Conservation (phyloP, 306 rosid genomes). For the Gastrolobium bilobum region DNA sequence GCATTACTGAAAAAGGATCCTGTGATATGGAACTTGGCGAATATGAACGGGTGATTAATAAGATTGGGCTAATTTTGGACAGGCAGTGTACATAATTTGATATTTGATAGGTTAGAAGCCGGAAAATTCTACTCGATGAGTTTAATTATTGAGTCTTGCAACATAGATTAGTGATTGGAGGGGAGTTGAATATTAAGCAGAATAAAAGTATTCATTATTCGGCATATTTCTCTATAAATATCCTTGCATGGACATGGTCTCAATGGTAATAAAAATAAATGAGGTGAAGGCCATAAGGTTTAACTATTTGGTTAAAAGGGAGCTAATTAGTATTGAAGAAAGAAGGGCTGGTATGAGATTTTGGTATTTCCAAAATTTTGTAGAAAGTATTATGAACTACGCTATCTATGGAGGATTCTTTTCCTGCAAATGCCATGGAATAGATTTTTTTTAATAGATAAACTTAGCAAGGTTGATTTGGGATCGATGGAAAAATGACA, state of each 20-base stretch:
- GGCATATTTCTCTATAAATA: not conserved
- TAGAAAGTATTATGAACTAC: constrained; percentile 12
- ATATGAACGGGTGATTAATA: constrained; percentile 31
- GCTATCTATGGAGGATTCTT: constrained; percentile 17
- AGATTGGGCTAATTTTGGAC: constrained; percentile 38
- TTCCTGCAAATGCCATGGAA: constrained; percentile 32
- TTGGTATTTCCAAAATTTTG: constrained; percentile 5
- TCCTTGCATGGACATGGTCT: constrained; percentile 8
- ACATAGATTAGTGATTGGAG: constrained; percentile 25
- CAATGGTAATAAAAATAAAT: constrained; percentile 14
- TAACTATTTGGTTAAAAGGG: constrained; percentile 19
- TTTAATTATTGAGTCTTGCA: constrained; percentile 4
- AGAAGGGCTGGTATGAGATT: constrained; percentile 16
- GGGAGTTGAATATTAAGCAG: constrained; percentile 30
- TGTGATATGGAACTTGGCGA: constrained; percentile 39
- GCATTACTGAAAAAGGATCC: constrained; percentile 33
- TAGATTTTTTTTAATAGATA: not conserved
- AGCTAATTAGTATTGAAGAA: constrained; percentile 31
- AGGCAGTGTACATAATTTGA: constrained; percentile 21
- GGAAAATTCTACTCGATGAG: constrained; percentile 9
- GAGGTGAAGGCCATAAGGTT: constrained; percentile 24
- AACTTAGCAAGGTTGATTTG: constrained; percentile 11
- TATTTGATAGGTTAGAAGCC: constrained; percentile 25
- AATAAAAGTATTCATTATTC: not conserved
- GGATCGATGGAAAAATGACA: constrained; percentile 11